Base-by-base conservation (phyloP, 331 rosid genomes). In the Pyracantha coccinea region DNA sequence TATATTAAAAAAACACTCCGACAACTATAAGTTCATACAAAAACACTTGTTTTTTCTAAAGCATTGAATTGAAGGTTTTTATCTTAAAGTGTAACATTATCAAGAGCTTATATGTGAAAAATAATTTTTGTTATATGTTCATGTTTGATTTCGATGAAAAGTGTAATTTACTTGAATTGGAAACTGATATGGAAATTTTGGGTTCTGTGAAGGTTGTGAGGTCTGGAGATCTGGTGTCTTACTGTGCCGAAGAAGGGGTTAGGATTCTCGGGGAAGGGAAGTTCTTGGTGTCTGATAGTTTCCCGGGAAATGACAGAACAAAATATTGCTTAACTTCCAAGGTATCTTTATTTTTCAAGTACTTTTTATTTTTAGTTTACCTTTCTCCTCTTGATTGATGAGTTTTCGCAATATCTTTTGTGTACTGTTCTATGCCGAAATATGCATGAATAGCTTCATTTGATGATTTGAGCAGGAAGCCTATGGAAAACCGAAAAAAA, bases 261-360 rank as follows among this genome's bases (percentile, higher is more conserved):
- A 92, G 99, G 85, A 86, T 95, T 81, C 76, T 95, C 27, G 99
- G 99, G 68, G 99, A 95, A 78, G 99, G 99, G 29, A 95, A 95
- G 87, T 95, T 90, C 82, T 81, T 95, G 89, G 89, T 95, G 54
- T 92, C 99, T 9, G 99, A 95, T 71, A 95, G 99, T 67, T 95
- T 95, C 60, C 99, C 99, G 19, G 99, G 99, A 75, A 95, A 95
- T 86, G 97, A 95, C 71, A 92, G 99, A 78, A 95, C 96, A 4
- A 95, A 95, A 71, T 95, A 88, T 80, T 95, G 99, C 82, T 93
- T 92, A 80, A 92, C 99, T 58, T 95, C 99, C n/a, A 95, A 95
- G 99, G 99, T 95, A 74, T 19, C n/a, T 72, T 33, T 76, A n/a
- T 21, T 74, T 69, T 28, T 31, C 41, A 1, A 2, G 4, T 75